A percentile compares a stretch with the other conserved stretches of the same genome.
These are phyloP conservation scores for Chaetoceros muelleri DNA, from an alignment of 108 stramenopile genomes.

Conservation along the genomic window DNA sequence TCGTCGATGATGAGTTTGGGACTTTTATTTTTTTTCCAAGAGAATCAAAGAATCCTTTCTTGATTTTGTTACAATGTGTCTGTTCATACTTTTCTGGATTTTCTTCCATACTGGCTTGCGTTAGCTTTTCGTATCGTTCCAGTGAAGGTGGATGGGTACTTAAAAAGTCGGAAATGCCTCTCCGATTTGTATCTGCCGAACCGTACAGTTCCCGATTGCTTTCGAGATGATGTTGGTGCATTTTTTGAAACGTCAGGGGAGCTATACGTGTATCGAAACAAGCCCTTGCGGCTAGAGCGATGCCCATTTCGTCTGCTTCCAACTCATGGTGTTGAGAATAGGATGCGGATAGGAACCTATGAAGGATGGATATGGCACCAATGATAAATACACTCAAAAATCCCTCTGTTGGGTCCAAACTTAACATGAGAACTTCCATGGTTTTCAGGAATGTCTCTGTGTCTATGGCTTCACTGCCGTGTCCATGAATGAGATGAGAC, in stretches of 20 bases:
- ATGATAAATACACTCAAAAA: conserved; percentile 47
- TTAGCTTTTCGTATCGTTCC: conserved; percentile 39
- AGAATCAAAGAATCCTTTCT: conserved; percentile 21
- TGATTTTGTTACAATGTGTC: conserved; percentile 17
- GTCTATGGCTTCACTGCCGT: conserved; percentile 37
- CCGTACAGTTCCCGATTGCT: conserved; percentile 12
- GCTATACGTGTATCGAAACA: conserved; percentile 66
- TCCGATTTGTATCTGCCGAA: conserved; percentile 13
- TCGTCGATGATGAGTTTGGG: no score
- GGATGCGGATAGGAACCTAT: conserved; percentile 44
- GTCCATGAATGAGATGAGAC: conserved; percentile 67
- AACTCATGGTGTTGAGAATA: conserved; percentile 59
- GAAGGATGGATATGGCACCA: conserved; percentile 36
- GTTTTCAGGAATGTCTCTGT: conserved; percentile 58
- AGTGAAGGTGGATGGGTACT: conserved; percentile 51
- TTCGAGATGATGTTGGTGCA: conserved; percentile 49
- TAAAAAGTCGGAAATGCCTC: conserved; percentile 21
- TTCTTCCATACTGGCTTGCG: conserved; percentile 25
- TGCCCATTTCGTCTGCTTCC: conserved; percentile 69
- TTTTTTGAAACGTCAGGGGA: conserved; percentile 53
- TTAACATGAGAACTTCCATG: conserved; percentile 61
- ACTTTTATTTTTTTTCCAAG: background rate
- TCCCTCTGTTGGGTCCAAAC: conserved; percentile 79
- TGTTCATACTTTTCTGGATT: conserved; percentile 41
- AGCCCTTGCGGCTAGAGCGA: conserved; percentile 61